Base-by-base conservation (phyloP, 768 basidiomycete species). In the Phlebiopsis gigantea region DNA sequence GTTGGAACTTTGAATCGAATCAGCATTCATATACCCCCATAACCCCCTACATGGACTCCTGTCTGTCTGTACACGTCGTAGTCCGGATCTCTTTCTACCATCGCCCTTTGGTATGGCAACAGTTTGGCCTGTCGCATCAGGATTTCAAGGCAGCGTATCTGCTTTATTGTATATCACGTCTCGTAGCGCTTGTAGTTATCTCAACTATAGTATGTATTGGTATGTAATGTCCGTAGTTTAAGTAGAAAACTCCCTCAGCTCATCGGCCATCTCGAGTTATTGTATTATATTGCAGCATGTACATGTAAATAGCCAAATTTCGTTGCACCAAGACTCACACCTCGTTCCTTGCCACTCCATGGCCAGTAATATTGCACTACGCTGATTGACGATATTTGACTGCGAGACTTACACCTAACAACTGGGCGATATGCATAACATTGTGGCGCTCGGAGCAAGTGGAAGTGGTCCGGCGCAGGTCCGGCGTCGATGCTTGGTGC, bases 1-100 rank as follows among this genome's bases (percentile, higher is more conserved):
- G 61, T 60, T 75, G 47, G 73, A 74, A 57, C 63, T 69, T 29
- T 68, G 57, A 26, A 30, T 29, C 17, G 47, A n/a, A 29, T 30
- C 2, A 17, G 34, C 12, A 39, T 17, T 10, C 34, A 14, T 48
- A 48, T 48, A 48, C 47, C 29, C 29, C 14, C 22, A 22, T 19
- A 25, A 46, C 21, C 45, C 45, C 26, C 47, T 5, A 19, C 28
- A 29, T 29, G 29, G n/a, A n/a, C n/a, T n/a, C n/a, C n/a, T n/a
- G n/a, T n/a, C n/a, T 48, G n/a, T 48, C 28, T 21, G 26, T 17
- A 29, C 34, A 4, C 17, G 12, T 12, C 34, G 28, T 28, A 17
- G 19, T 21, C 26, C 17, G 47, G 47, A 48, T 48, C 15, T 26
- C 15, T 30, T 14, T 25, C 9, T n/a, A 5, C 45, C 42, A 43